These are phyloP conservation scores for Copromyces sp. DNA, from an alignment of 495 filamentous ascomycete genomes.

Conservation along the genomic window DNA sequence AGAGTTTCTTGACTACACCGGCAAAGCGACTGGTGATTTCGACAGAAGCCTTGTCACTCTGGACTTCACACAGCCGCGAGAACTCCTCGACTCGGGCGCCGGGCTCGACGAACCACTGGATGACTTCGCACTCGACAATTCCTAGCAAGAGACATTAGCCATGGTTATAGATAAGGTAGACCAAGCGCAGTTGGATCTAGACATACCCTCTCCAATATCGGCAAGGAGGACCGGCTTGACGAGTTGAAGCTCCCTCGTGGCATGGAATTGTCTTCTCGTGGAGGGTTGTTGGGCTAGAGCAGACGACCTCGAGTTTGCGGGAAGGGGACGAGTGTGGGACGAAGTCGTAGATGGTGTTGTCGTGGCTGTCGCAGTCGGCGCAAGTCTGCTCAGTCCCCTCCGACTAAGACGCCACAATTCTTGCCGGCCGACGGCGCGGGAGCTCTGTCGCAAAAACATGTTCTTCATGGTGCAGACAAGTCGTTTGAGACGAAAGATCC, in stretches of 20 bases:
- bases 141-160: slow-evolving; percentile 38
- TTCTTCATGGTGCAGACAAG: background rate
- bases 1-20: slow-evolving; percentile 89
- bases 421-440: slow-evolving; percentile 31
- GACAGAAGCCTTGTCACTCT: slow-evolving; percentile 96
- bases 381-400: slow-evolving; percentile 22
- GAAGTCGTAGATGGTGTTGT: background rate
- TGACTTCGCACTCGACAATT: slow-evolving; percentile 96
- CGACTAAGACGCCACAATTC: slow-evolving; percentile 20
- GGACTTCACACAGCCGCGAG: slow-evolving; percentile 94
- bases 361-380: slow-evolving; percentile 3
- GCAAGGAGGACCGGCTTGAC: slow-evolving; percentile 85
- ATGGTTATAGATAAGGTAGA: background rate
- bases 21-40: slow-evolving; percentile 96
- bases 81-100: slow-evolving; percentile 95
- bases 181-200: background rate
- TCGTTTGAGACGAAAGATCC: background rate
- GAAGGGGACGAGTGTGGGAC: background rate
- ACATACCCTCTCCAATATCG: slow-evolving; percentile 90
- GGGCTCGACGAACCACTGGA: slow-evolving; percentile 98
- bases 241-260: slow-evolving; percentile 42
- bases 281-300: slow-evolving; percentile 11
- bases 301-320: slow-evolving; percentile 2
- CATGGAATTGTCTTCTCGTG: slow-evolving; percentile 45
- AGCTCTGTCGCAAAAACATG: slow-evolving; percentile 38